Conservation (phyloP, 2,329 filamentous ascomycete species). For the Bipolaris zeicola region DNA sequence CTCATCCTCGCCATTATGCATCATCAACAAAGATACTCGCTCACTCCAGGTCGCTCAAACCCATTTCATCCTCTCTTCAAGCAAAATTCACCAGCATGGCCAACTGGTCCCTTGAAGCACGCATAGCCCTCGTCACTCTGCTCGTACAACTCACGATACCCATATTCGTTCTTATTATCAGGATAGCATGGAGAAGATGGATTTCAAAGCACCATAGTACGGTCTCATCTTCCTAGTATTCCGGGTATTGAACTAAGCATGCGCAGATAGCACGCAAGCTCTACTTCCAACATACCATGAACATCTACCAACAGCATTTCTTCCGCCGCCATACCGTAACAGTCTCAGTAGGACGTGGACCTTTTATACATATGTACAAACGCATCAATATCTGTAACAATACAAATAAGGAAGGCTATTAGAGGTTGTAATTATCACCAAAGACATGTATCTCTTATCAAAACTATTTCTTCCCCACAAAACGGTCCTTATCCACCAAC, state of each 20-base stretch:
- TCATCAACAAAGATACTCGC: not conserved
- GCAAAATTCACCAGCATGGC: not conserved
- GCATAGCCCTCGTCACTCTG: slow-evolving; percentile 3
- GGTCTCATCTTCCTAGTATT: too few species aligned
- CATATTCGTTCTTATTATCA: not conserved
- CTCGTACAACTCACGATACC: slow-evolving; percentile 1
- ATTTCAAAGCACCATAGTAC: not conserved
- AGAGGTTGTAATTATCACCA: not conserved
- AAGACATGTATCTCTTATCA: not conserved
- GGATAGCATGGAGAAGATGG: not conserved
- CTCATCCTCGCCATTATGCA: not conserved
- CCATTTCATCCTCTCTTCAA: not conserved
- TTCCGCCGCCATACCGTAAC: not conserved
- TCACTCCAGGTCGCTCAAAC: not conserved
- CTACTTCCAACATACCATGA: not conserved
- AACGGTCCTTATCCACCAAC: slow-evolving; percentile 38
- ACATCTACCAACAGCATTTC: not conserved
- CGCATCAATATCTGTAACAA: not conserved
- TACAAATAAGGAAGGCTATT: not conserved
- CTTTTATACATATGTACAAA: not conserved
- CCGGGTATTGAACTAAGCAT: not conserved
- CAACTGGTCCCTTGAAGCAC: slow-evolving; percentile 5
- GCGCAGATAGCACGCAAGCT: not conserved
- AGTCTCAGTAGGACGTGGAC: not conserved
- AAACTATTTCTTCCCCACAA: slow-evolving; percentile 32